These are phyloP conservation scores for Gracilaria domingensis DNA, from an alignment of 23 red algal genomes.

Conservation along the genomic window DNA sequence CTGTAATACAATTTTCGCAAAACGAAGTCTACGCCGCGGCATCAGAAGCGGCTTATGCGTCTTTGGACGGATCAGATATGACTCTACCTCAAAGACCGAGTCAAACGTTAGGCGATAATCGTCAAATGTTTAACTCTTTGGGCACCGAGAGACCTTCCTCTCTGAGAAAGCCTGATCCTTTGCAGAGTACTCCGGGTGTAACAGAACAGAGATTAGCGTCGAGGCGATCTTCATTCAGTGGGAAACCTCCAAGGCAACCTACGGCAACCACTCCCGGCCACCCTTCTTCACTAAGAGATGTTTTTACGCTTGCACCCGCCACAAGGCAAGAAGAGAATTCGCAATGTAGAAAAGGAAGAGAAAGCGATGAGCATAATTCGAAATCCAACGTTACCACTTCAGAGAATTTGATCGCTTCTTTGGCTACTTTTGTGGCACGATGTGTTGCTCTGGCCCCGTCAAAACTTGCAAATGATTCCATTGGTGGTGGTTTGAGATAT, in stretches of 20 bases:
- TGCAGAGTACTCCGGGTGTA: neutral
- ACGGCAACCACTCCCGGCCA: neutral
- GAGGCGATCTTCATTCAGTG: neutral
- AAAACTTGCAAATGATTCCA: slow-evolving; percentile 63
- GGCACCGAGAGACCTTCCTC: neutral
- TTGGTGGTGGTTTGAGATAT: slow-evolving; percentile 64
- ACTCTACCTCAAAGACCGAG: neutral
- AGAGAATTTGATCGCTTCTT: slow-evolving; percentile 57
- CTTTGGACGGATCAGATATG: slow-evolving; percentile 15
- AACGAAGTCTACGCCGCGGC: slow-evolving; percentile 66
- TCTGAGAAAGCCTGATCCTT: neutral
- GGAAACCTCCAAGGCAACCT: slow-evolving; percentile 20
- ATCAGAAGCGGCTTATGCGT: slow-evolving; percentile 55
- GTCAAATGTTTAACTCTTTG: neutral
- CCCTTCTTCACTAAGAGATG: slow-evolving; percentile 27
- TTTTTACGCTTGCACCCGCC: neutral
- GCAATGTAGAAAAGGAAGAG: neutral
- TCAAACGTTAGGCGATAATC: neutral
- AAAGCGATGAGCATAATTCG: neutral
- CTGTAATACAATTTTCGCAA: slow-evolving; percentile 54
- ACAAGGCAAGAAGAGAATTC: neutral
- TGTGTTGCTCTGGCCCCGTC: slow-evolving; percentile 66
- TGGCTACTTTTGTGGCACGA: slow-evolving; percentile 61
- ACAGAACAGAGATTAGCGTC: neutral
- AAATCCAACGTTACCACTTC: slow-evolving; percentile 30